These are phyloP conservation scores for Radiomyces spectabilis DNA, from an alignment of 192 early-diverging fungal species.

Conservation along the genomic window DNA sequence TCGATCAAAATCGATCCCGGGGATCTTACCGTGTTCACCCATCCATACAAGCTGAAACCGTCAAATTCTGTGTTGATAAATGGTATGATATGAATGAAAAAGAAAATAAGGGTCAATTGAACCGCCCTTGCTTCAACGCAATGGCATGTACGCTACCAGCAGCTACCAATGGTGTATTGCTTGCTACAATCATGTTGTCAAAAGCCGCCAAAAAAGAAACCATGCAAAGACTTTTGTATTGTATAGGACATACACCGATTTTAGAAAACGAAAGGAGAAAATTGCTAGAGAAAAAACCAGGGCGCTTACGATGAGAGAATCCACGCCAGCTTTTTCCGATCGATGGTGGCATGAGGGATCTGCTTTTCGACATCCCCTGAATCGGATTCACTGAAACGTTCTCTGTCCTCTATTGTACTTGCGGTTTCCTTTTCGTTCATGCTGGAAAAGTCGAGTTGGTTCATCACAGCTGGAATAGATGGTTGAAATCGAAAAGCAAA, in stretches of 20 bases:
- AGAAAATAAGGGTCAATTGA: background rate
- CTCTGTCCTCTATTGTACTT: too few relatives aligned
- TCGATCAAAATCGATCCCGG: background rate
- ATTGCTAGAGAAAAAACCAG: background rate
- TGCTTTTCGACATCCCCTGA: too few relatives aligned
- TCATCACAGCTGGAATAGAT: too few relatives aligned
- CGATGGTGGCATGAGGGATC: too few relatives aligned
- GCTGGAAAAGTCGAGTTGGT: background rate
- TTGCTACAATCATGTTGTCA: slow-evolving; percentile 23
- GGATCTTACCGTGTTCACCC: slow-evolving; percentile 22
- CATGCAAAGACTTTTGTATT: slow-evolving; percentile 10
- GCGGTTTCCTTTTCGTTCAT: background rate
- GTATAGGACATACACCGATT: background rate
- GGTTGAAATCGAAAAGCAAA: too few relatives aligned
- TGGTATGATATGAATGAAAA: background rate
- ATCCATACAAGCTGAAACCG: slow-evolving; percentile 19
- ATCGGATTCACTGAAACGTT: too few relatives aligned
- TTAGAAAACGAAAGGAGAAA: background rate
- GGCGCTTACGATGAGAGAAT: background rate
- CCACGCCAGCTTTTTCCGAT: too few relatives aligned
- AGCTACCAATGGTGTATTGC: slow-evolving; percentile 18
- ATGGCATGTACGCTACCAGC: too few relatives aligned
- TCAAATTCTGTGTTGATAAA: slow-evolving; percentile 8
- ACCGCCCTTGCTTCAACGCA: background rate
- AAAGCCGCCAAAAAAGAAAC: slow-evolving; percentile 23